phyloP scores from a whole-genome alignment of 371 early-diverging fungal genomes.

The Funneliformis caledonium region DNA sequence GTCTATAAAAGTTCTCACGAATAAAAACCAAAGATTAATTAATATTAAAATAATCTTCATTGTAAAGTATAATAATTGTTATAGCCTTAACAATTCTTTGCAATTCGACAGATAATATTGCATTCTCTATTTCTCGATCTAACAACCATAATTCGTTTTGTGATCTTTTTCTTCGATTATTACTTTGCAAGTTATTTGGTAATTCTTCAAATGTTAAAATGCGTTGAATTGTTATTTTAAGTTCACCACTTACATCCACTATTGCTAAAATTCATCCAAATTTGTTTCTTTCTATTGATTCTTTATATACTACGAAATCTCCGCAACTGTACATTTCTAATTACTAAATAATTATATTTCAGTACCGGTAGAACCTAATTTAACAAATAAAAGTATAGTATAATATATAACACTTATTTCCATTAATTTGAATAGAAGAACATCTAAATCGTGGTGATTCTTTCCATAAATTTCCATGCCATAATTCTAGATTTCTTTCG shows the following conservation, averaged over 20 bases:
- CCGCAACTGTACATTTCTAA: background rate
- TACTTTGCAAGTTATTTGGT: background rate
- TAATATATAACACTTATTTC: background rate
- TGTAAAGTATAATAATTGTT: background rate
- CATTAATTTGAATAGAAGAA: background rate
- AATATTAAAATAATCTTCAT: background rate
- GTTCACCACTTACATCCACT: background rate
- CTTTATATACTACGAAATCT: background rate
- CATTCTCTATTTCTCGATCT: background rate
- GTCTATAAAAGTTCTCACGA: background rate
- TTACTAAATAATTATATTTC: background rate
- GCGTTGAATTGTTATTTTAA: background rate
- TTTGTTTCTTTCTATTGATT: background rate
- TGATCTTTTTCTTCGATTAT: background rate
- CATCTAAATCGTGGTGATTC: slow-evolving; percentile 4
- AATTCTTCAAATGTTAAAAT: background rate
- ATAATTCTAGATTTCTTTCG: background rate
- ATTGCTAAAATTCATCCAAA: background rate
- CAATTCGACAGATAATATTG: background rate
- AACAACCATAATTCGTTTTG: background rate
- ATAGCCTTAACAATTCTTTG: background rate
- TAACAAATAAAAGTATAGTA: background rate
- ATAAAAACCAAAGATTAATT: too few species aligned
- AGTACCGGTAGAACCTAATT: background rate
- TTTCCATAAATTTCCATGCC: slow-evolving; percentile 19